Evolutionary conservation across 2,329 filamentous ascomycete species (phyloP), one percentile per base, ranked within the genome.

Genomic region (Cladosporium velox): DNA sequence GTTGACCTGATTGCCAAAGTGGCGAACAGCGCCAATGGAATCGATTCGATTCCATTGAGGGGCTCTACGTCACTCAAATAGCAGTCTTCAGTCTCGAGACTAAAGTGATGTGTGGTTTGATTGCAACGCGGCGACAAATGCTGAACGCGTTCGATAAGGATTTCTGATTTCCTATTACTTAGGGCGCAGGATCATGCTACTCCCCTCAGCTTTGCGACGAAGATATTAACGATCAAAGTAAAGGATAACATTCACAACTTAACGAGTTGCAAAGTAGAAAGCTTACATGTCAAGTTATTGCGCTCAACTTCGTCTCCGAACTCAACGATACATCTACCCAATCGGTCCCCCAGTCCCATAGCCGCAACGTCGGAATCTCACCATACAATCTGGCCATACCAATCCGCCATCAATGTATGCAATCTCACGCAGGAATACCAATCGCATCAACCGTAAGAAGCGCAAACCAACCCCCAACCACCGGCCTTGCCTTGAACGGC

Each of bases 401-500:
- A 35, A 35, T 35, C 34, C 34, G 35, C 1, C 35, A 44, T 10
- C 18, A 44, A 44, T 8, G 1, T n/a, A 12, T 47, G n/a, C n/a
- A 47, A 32, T 32, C 55, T 35, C 30, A 65, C 4, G 26, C 57
- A 3, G 68, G 67, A 28, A 71, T 64, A 3, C 70, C 70, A 8
- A 64, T 59, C 49, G 61, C n/a, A 5, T 79, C 66, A 67, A 77
- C 65, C 28, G 73, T 75, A 64, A 86, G 74, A 65, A 84, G 72
- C 28, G 83, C 79, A 75, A 85, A 86, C 58, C 79, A 76, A 1
- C 82, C 83, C 0, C 84, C 84, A 65, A 85, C 75, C 3, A 84
- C 83, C 3, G 84, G 84, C 24, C 84, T 77, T 11, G 83, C 83
- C 59, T 79, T 77, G 69, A 85, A 85, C 6, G 11, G 80, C 82